These are phyloP conservation scores for Silene vulgaris DNA, from an alignment of 179 eudicot species.

Conservation along the genomic window DNA sequence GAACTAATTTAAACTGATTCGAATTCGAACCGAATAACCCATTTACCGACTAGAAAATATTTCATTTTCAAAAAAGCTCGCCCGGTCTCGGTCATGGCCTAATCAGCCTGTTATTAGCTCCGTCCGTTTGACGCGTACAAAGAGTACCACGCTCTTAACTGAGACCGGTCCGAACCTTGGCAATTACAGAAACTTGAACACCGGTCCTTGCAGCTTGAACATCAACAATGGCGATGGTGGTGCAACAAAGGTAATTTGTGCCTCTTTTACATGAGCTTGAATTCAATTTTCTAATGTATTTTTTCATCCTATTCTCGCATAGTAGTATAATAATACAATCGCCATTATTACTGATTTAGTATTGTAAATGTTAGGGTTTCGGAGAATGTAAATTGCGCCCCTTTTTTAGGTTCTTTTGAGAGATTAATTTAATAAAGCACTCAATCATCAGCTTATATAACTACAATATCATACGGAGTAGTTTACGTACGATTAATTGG, in stretches of 20 bases:
- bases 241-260: not conserved
- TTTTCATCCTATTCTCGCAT: not conserved
- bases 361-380: conserved; percentile 1
- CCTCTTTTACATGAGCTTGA: too few species aligned
- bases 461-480: not conserved
- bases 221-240: not conserved
- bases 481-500: not conserved
- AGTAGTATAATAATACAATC: not conserved
- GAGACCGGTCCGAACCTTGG: not conserved
- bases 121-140: too few species aligned
- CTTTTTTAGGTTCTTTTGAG: not conserved
- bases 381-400: not conserved
- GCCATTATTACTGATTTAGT: not conserved
- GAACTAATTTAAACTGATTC: too few species aligned
- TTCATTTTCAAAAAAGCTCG: too few species aligned
- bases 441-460: not conserved
- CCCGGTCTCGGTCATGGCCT: too few species aligned
- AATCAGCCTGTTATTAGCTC: too few species aligned
- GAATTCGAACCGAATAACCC: too few species aligned
- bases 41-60: too few species aligned
- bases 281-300: not conserved
- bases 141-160: too few species aligned
- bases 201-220: not conserved
- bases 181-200: not conserved
- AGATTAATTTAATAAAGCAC: conserved; percentile 8